A percentile compares a stretch with the other conserved stretches of the same genome.
Evolutionary conservation across 1,284 basidiomycete genomes (phyloP).

Genomic region (Cutaneotrichosporon sp.): DNA sequence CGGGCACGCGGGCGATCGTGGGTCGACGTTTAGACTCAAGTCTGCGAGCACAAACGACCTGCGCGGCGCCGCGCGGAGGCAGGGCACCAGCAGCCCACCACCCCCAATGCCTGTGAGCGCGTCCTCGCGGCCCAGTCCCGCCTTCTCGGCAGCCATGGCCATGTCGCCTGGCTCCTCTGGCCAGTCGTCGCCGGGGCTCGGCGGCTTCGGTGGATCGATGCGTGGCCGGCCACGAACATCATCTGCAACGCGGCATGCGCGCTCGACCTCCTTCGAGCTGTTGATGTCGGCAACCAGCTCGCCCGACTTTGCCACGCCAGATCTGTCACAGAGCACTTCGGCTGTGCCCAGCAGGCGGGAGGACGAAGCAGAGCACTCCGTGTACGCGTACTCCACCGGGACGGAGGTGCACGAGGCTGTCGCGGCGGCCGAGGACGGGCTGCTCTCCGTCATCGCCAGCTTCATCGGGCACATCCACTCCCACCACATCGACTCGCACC

Average conservation of each 20-base stretch:
- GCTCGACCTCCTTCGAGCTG: conserved; percentile 14
- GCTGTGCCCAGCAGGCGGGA: not conserved
- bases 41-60: conserved; percentile 63
- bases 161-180: conserved; percentile 18
- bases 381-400: conserved; percentile 17
- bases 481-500: conserved; percentile 82
- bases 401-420: conserved; percentile 53
- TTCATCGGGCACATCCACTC: conserved; percentile 97
- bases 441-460: conserved; percentile 90
- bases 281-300: conserved; percentile 1
- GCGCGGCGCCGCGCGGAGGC: conserved; percentile 50
- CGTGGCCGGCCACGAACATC: conserved; percentile 16
- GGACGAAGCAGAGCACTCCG: conserved; percentile 8
- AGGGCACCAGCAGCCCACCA: conserved; percentile 42
- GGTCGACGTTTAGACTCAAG: conserved; percentile 19
- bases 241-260: conserved; percentile 4
- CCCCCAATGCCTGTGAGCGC: conserved; percentile 26
- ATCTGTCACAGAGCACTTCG: conserved; percentile 15
- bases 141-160: conserved; percentile 8
- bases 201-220: conserved; percentile 7
- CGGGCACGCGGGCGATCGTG: not conserved
- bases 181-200: conserved; percentile 29
- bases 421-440: conserved; percentile 75
- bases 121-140: conserved; percentile 15
- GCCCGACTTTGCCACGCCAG: conserved; percentile 11